Percentiles rank a stretch among this genome's conserved stretches.
These are phyloP conservation scores for Mycena sp. DNA, from an alignment of 1,284 basidiomycete species.

Conservation along the genomic window DNA sequence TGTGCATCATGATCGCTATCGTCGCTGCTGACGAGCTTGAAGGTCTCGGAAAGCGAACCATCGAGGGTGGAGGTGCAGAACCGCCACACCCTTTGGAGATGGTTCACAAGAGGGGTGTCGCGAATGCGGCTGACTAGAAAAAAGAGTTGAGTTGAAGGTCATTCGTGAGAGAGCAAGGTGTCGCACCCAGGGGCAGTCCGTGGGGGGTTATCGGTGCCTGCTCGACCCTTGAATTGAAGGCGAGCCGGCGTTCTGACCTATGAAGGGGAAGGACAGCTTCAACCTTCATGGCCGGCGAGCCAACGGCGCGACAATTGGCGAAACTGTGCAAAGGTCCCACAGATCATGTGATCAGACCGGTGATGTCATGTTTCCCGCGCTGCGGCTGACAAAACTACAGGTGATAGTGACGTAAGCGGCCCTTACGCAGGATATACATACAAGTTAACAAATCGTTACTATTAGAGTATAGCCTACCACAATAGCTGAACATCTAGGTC, in stretches of 20 bases:
- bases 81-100: conserved; percentile 17
- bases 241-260: conserved; percentile 20
- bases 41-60: conserved; percentile 30
- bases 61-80: conserved; percentile 29
- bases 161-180: neutral
- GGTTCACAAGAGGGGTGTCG: neutral
- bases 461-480: no score
- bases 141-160: neutral
- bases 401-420: no score
- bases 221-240: conserved; percentile 26
- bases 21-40: conserved; percentile 29
- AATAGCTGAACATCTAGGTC: no score
- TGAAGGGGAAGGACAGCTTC: conserved; percentile 25
- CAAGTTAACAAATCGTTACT: no score
- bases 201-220: conserved; percentile 1
- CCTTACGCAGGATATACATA: no score
- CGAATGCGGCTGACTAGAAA: conserved; percentile 17
- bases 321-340: no score
- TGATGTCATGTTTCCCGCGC: no score
- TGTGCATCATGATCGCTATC: conserved; percentile 26
- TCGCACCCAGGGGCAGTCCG: conserved; percentile 13
- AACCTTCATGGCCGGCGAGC: no score
- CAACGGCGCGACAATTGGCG: no score
- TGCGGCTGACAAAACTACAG: no score
- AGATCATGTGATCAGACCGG: no score